Base-by-base conservation (phyloP, 2,329 filamentous ascomycete species). In the Aspergillus floridensis region DNA sequence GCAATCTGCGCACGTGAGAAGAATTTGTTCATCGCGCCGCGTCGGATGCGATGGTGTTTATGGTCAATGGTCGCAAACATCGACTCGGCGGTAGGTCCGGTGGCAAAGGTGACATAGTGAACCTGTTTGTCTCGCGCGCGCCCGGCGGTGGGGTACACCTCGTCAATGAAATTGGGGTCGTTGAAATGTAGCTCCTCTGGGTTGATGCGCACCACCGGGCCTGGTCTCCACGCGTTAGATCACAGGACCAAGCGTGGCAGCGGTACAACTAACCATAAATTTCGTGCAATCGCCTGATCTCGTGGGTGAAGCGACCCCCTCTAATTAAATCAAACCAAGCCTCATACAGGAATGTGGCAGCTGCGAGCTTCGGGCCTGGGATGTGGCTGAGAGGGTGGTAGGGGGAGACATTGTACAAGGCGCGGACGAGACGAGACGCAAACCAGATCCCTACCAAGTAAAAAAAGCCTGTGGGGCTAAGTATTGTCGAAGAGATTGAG, bases 1-100 rank as follows among this genome's bases (percentile, higher is more conserved):
- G 63, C 59, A n/a, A 79, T 70, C 16, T 71, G 70, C 5, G 68
- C 67, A 32, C 72, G 74, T 10, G 79, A 80, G 66, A 81, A 82
- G 70, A 79, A 81, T 1, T 73, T 74, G 53, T 72, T 78, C 49
- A 81, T 58, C 2, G 76, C 72, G 14, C 63, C 70, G 41, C 79
- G 76, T 8, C 80, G 74, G 22, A 73, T 67, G 3, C 77, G 74
- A 63, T 82, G 80, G 21, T 74, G 67, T 29, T 79, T 73, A 56
- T 79, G 76, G 31, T 70, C 64, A 31, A 74, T 67, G 1, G 78
- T 35, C 10, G 32, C 32, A 10, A 35, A 35, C 32, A 35, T 35
- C 12, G 32, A 65, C 16, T 55, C 29, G 1, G 68, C 66, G 8
- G 52, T 24, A 4, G 65, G 63, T 0, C 65, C 64, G 12, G 62